Percentiles rank a stretch among this genome's conserved stretches.
phyloP scores from a whole-genome alignment of 768 basidiomycete genomes.

The Cantharellus cinnabarinus region DNA sequence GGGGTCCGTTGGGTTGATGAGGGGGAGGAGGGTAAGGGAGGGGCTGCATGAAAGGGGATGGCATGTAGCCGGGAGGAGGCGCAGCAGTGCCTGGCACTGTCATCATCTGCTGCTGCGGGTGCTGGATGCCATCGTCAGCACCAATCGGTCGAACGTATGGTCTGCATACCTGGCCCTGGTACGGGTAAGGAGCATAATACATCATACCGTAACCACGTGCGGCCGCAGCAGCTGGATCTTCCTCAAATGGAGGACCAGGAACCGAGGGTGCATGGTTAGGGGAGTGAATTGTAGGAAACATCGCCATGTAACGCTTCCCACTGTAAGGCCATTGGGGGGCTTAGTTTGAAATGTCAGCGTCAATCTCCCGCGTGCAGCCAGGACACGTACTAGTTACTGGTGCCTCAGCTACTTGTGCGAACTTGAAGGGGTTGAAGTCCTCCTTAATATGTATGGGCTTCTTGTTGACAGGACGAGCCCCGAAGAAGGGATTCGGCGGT shows the following conservation, averaged over 20 bases:
- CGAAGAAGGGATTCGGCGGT: constrained; percentile 66
- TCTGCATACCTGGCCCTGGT: constrained; percentile 47
- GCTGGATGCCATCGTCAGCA: neutral
- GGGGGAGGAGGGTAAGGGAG: constrained; percentile 49
- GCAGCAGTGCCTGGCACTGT: constrained; percentile 46
- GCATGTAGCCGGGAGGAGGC: constrained; percentile 64
- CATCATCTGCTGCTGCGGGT: constrained; percentile 50
- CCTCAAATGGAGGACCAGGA: constrained; percentile 46
- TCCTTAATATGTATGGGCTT: constrained; percentile 71
- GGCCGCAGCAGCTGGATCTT: constrained; percentile 43
- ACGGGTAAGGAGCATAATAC: constrained; percentile 51
- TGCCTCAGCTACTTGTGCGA: constrained; percentile 60
- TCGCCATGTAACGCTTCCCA: constrained; percentile 56
- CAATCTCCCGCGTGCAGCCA: neutral
- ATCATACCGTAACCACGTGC: constrained; percentile 28
- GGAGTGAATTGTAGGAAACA: neutral
- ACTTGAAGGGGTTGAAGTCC: constrained; percentile 94
- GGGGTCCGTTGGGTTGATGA: neutral
- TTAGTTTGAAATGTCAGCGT: constrained; percentile 13
- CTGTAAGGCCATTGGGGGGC: constrained; percentile 72
- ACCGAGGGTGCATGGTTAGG: neutral
- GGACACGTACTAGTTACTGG: constrained; percentile 43
- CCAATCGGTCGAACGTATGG: neutral
- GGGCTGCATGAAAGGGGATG: constrained; percentile 46
- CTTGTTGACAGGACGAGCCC: constrained; percentile 50